Evolutionary conservation across 2,329 filamentous ascomycete species (phyloP), one percentile per base, ranked within the genome.

Genomic region (Didymella glomerata): DNA sequence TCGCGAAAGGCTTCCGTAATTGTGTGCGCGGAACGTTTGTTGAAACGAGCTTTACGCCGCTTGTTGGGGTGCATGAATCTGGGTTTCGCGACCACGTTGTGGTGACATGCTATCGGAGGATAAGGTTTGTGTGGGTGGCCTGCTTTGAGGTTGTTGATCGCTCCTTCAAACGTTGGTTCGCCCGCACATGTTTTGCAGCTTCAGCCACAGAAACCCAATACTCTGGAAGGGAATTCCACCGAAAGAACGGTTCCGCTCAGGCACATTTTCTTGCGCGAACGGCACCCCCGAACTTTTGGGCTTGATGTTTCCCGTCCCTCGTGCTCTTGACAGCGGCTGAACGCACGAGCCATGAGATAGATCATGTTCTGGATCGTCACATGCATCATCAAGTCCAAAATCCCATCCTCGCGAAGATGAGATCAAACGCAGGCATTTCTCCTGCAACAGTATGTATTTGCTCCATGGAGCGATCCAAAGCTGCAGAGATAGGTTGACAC

Each of bases 271-370:
- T 24, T 41, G 20, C 50, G 45, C 40, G 30, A 50, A 46, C 32
- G 40, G 46, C 50, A 54, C 18, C 41, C 13, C 46, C 51, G 41
- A 47, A n/a, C 27, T 30, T 47, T 22, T 44, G 45, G 42, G 46
- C 49, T 41, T 36, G 20, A 47, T 40, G 47, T 41, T 42, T 46
- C 50, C 50, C 45, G 47, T 47, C 25, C 48, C 54, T 54, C 46
- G 34, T 54, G 56, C 40, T 46, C 56, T 24, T 59, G 50, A 59
- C 50, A 54, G 56, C 56, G 56, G 56, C 41, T 54, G 22, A 27
- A 46, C 41, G 56, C 56, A 59, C 56, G 50, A 42, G 50, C 56
- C 50, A 34, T 32, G 14, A 27, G 22, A 58, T 54, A 11, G 50
- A 59, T 51, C 50, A 22, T 25, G 51, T 40, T 54, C 56, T 59